Conservation (phyloP, 257 asterid species). For the Solanum megistacrolobum region DNA sequence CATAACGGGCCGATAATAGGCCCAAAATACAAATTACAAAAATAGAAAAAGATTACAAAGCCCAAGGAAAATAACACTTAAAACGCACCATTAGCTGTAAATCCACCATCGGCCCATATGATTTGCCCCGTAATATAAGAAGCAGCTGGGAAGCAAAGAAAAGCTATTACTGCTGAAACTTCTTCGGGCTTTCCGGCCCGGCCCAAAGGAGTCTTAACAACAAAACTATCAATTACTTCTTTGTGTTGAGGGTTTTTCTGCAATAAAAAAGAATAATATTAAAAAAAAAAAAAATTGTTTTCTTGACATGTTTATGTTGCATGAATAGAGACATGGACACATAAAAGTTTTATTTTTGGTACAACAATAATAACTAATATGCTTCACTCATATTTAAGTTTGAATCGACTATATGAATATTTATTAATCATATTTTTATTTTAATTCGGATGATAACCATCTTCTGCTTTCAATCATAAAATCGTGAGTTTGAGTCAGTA, state of each 20-base stretch:
- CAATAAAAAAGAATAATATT: not conserved
- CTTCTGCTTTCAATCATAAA: too few species aligned
- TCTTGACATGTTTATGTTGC: too few species aligned
- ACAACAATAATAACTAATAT: not conserved
- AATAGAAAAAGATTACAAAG: not conserved
- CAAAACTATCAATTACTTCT: not conserved
- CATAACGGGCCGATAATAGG: too few species aligned
- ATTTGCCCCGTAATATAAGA: not conserved
- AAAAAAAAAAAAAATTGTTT: too few species aligned
- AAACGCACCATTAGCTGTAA: not conserved
- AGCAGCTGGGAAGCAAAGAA: not conserved
- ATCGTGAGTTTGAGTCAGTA: not conserved
- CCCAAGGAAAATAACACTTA: not conserved
- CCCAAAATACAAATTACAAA: not conserved
- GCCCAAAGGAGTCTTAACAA: not conserved
- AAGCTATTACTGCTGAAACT: not conserved
- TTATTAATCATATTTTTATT: not conserved
- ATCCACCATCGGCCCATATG: not conserved
- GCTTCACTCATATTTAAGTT: not conserved
- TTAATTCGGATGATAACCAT: not conserved
- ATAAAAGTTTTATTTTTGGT: not conserved
- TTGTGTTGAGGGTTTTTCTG: not conserved
- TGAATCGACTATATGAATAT: not conserved
- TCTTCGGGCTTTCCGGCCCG: not conserved
- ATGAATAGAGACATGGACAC: not conserved